Base-by-base conservation (phyloP, 1,284 basidiomycete species). In the Fomes fomentarius region DNA sequence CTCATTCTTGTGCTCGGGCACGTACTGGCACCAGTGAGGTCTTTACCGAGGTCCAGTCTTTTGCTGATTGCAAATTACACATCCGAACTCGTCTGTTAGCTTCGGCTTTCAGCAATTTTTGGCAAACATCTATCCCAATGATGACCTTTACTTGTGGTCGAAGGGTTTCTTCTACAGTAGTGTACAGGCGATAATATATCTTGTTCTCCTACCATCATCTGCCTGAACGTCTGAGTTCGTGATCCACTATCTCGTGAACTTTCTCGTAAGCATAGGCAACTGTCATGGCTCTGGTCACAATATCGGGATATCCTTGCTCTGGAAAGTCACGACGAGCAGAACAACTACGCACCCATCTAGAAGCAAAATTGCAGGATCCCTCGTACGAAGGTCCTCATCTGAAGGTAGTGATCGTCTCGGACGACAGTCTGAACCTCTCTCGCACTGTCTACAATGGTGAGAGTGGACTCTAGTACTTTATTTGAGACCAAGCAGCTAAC, bases 11-110 rank as follows among this genome's bases (percentile, higher is more conserved):
- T 90, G 88, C 88, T 90, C 87, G 89, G 88, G 88, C 87, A 89
- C 85, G 88, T 87, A 89, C 86, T 61, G 67, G 89, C 86, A 86
- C 84, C 85, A 90, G 88, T 91, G 89, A 91, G 86, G 89, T 91
- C 79, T 84, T 79, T 87, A 91, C 89, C 85, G 88, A 69, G 63
- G 67, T 66, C 66, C 86, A 89, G 88, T 89, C 82, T 88, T 89
- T 91, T 91, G 89, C 89, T 91, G 85, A 88, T 91, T 91, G 89
- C 89, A 91, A 91, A 91, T 89, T 91, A 71, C 69, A 70, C 69
- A 69, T 71, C 69, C 69, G 69, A 69, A 71, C 69, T 62, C 69
- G 69, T 71, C 69, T 67, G 64, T 66, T 61, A 57, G 67, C 68
- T 71, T 71, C 64, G 69, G 69, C 68, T 58, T 69, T 61, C 65